phyloP scores from a whole-genome alignment of 2,329 filamentous ascomycete species.

The Colletotrichum liriopes region DNA sequence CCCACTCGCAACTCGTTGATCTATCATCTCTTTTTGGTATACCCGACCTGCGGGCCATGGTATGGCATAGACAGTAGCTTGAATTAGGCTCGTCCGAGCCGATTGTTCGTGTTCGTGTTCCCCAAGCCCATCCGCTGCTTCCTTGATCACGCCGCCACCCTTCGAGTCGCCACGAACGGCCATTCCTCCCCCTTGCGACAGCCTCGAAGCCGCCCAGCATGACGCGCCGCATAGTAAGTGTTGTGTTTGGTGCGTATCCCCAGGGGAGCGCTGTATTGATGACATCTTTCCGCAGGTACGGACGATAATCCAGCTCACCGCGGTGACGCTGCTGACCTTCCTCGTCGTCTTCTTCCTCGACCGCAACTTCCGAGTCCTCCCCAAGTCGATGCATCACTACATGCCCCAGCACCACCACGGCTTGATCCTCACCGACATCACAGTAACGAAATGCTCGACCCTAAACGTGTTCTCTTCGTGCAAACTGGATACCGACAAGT shows the following conservation, averaged over 20 bases:
- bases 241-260: neutral
- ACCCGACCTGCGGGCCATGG: conserved; percentile 30
- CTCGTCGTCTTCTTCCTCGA: conserved; percentile 87
- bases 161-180: conserved; percentile 5
- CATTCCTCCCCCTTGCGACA: conserved; percentile 21
- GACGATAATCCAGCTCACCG: conserved; percentile 82
- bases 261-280: neutral
- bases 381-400: conserved; percentile 87
- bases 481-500: conserved; percentile 78
- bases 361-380: conserved; percentile 89
- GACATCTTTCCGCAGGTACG: conserved; percentile 61
- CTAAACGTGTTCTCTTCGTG: conserved; percentile 84
- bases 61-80: conserved; percentile 41
- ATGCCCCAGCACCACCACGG: conserved; percentile 89
- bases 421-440: conserved; percentile 88
- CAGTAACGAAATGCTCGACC: conserved; percentile 81
- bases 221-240: conserved; percentile 46
- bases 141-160: conserved; percentile 8
- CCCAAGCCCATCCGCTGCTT: conserved; percentile 11
- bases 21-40: conserved; percentile 1
- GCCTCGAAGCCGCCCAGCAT: conserved; percentile 39
- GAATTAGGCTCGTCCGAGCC: conserved; percentile 40
- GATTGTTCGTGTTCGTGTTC: conserved; percentile 36
- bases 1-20: conserved; percentile 10
- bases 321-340: conserved; percentile 76